Base-by-base conservation (phyloP, 257 asterid genomes). In the Rubia yunnanensis region DNA sequence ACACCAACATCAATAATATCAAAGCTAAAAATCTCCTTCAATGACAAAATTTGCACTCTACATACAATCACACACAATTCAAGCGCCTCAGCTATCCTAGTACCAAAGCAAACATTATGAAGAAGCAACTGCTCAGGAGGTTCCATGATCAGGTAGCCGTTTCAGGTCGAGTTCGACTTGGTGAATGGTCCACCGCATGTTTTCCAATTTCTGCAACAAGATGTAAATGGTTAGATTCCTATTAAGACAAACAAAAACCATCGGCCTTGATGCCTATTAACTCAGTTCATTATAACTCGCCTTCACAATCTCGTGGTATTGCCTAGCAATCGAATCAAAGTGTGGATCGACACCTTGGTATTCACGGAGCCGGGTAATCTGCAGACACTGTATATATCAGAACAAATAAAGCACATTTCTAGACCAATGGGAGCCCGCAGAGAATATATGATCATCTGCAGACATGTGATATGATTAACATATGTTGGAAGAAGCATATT, bases 301-400 rank as follows among this genome's bases (percentile, higher is more conserved):
- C 97, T 87, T 87, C 55, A 89, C 95, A 39, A 92, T 86, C 73
- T 89, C 99, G 14, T 92, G 96, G 81, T 92, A 92, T 73, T 92
- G 99, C 79, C 96, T 82, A 34, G 99, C 97, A 66, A 92, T 92
- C 62, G 77, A 80, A 58, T 92, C 99, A 39, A 92, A 92, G 81
- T 89, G 97, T 63, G 97, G 97, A 86, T 92, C 99, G 61, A 92
- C 97, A 24, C 99, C 99, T 81, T 92, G 99, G 74, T 89, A 92
- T 80, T 92, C 99, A 26, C 92, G 89, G 57, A 92, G 95, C 48
- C 97, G 88, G 10, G 96, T 88, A 22, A 88, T 85, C 99, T 89
- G 60, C 17, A 64, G 44, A 60, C 18, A 65, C 61, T 50, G 10
- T 31, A 13, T 5, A 66, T 23, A 52, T 66, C 53, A 62, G 6